Evolutionary conservation across 176 grass and related monocot genomes (phyloP).

Genomic region (Musa schizocarpa): DNA sequence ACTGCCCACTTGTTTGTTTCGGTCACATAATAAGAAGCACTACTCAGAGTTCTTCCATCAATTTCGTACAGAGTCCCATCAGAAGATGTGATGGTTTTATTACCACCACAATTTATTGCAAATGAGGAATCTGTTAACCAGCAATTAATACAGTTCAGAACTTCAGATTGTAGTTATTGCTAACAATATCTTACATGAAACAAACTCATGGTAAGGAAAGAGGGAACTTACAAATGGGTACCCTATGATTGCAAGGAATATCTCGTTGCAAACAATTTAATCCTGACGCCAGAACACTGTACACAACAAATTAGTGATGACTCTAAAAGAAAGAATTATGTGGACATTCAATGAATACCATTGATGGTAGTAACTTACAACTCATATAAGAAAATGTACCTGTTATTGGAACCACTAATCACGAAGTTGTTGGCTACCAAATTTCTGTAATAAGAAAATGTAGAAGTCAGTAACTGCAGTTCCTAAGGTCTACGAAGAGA

Average conservation of each 20-base stretch:
- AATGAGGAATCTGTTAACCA: constrained; percentile 46
- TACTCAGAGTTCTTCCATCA: constrained; percentile 29
- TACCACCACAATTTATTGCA: constrained; percentile 57
- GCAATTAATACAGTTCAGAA: not conserved
- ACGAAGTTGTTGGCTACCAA: constrained; percentile 76
- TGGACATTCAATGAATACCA: not conserved
- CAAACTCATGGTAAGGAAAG: not conserved
- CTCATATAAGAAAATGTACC: no score
- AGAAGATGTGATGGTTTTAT: constrained; percentile 33
- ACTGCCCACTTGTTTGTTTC: constrained; percentile 52
- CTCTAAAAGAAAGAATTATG: not conserved
- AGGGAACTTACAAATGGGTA: constrained; percentile 42
- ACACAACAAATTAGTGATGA: not conserved
- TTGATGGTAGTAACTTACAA: constrained; percentile 3
- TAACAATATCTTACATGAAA: not conserved
- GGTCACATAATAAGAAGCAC: constrained; percentile 24
- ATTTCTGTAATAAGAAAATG: constrained; percentile 32
- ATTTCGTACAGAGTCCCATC: constrained; percentile 41
- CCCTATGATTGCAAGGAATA: constrained; percentile 45
- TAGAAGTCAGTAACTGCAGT: no score
- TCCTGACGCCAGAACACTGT: constrained; percentile 45
- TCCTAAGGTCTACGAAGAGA: no score
- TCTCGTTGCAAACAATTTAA: constrained; percentile 51
- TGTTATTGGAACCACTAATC: constrained; percentile 47
- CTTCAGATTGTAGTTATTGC: no score